Evolutionary conservation across 768 basidiomycete species (phyloP).

Genomic region (Trametes villosa): DNA sequence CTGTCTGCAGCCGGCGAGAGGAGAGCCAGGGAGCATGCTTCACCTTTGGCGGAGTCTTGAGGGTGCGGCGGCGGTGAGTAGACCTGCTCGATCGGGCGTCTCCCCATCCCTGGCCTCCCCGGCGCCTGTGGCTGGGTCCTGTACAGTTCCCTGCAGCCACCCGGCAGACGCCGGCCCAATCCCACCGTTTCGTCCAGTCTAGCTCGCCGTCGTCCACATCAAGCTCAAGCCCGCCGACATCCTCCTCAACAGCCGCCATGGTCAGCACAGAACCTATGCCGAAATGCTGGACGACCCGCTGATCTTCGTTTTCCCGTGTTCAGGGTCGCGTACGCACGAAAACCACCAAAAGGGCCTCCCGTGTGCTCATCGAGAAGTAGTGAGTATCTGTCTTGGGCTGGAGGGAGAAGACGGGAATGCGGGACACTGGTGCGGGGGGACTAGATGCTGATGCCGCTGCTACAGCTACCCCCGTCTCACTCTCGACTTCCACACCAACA

Average conservation of each 20-base stretch:
- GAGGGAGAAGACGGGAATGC: background rate
- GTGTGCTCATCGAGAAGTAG: slow-evolving; percentile 99
- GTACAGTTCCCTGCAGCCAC: slow-evolving; percentile 42
- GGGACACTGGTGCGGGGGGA: background rate
- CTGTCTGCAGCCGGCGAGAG: slow-evolving; percentile 19
- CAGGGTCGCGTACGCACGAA: slow-evolving; percentile 99
- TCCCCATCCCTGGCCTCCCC: slow-evolving; percentile 1
- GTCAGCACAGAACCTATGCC: slow-evolving; percentile 13
- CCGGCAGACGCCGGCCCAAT: slow-evolving; percentile 33
- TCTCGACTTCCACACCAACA: slow-evolving; percentile 99
- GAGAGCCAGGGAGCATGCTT: slow-evolving; percentile 38
- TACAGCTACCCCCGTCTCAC: slow-evolving; percentile 96
- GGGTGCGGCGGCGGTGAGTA: slow-evolving; percentile 25
- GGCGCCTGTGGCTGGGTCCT: slow-evolving; percentile 34
- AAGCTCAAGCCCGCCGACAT: slow-evolving; percentile 33
- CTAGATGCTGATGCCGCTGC: slow-evolving; percentile 5
- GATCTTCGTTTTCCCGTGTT: background rate
- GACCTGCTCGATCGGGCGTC: slow-evolving; percentile 16
- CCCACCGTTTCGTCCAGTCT: slow-evolving; percentile 11
- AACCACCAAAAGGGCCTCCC: slow-evolving; percentile 99
- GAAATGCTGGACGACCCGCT: background rate
- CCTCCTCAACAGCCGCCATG: slow-evolving; percentile 22
- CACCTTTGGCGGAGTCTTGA: slow-evolving; percentile 48
- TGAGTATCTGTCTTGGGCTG: slow-evolving; percentile 44
- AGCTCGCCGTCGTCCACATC: slow-evolving; percentile 26